Evolutionary conservation across 1,284 basidiomycete genomes (phyloP).

Genomic region (Cryptococcus sp.): DNA sequence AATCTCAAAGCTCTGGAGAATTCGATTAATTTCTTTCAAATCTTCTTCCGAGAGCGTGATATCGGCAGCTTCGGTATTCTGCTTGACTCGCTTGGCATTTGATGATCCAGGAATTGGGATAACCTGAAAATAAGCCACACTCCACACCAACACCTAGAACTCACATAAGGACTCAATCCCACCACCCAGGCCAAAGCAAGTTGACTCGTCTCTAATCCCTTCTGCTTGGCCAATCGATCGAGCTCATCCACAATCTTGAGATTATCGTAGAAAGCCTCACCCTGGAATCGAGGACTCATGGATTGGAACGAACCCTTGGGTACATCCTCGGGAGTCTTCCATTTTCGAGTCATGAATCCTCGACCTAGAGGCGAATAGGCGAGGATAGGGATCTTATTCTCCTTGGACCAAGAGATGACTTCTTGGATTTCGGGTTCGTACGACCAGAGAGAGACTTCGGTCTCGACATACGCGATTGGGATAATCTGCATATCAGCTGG

Average conservation of each 20-base stretch:
- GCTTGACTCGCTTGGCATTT: slow-evolving; percentile 48
- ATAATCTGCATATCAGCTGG: slow-evolving; percentile 44
- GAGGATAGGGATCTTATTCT: slow-evolving; percentile 54
- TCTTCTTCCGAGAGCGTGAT: slow-evolving; percentile 50
- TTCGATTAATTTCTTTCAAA: slow-evolving; percentile 46
- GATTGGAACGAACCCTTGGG: slow-evolving; percentile 43
- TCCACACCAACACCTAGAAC: slow-evolving; percentile 6
- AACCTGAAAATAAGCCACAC: slow-evolving; percentile 30
- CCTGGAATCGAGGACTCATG: slow-evolving; percentile 40
- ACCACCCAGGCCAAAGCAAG: slow-evolving; percentile 61
- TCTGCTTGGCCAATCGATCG: slow-evolving; percentile 52
- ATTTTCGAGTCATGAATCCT: slow-evolving; percentile 58
- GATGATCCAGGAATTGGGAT: slow-evolving; percentile 59
- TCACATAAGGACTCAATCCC: slow-evolving; percentile 50
- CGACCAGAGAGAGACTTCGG: slow-evolving; percentile 56
- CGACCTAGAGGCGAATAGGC: slow-evolving; percentile 61
- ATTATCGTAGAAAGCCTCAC: slow-evolving; percentile 56
- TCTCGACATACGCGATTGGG: slow-evolving; percentile 55
- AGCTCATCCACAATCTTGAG: slow-evolving; percentile 54
- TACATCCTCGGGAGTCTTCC: slow-evolving; percentile 55
- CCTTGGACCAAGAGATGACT: slow-evolving; percentile 46
- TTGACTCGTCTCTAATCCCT: slow-evolving; percentile 56
- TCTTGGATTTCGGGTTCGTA: slow-evolving; percentile 51
- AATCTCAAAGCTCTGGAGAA: slow-evolving; percentile 37
- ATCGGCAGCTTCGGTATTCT: slow-evolving; percentile 52